Percentiles rank a stretch among this genome's conserved stretches.
phyloP scores from a whole-genome alignment of 176 grass and related monocot genomes.

The Ananas comosus region DNA sequence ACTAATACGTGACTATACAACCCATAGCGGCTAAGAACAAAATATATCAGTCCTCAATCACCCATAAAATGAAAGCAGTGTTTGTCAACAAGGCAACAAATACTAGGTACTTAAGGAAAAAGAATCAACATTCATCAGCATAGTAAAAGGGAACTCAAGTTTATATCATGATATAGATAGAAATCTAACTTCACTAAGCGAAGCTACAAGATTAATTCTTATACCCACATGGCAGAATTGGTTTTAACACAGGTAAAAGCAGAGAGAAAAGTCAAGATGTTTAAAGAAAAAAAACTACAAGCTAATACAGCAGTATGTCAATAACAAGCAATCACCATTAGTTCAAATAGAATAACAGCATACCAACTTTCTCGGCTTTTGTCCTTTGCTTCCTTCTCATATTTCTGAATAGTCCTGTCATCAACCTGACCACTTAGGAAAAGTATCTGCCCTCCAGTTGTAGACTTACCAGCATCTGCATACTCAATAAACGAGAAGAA shows the following conservation, averaged over 20 bases:
- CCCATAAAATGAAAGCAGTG: too few species aligned
- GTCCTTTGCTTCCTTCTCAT: constrained; percentile 96
- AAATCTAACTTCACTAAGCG: too few species aligned
- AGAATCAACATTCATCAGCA: too few species aligned
- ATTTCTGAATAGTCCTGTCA: constrained; percentile 96
- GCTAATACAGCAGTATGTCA: background rate
- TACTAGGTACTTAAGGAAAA: too few species aligned
- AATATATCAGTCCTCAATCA: too few species aligned
- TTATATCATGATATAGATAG: too few species aligned
- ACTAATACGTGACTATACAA: too few species aligned
- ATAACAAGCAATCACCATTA: background rate
- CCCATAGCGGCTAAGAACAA: too few species aligned
- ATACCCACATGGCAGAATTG: too few species aligned
- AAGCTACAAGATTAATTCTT: too few species aligned
- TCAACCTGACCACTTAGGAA: constrained; percentile 94
- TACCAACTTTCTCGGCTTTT: constrained; percentile 96
- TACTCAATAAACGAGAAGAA: constrained; percentile 10
- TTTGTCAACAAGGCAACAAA: too few species aligned
- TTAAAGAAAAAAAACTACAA: background rate
- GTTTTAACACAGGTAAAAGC: background rate
- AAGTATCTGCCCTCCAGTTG: constrained; percentile 87
- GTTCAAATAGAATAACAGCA: constrained; percentile 12
- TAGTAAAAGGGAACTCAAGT: too few species aligned
- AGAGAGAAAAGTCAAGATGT: background rate
- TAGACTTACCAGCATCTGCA: constrained; percentile 90